These are phyloP conservation scores for Picea abies DNA, from an alignment of 83 land plant genomes.

Conservation along the genomic window DNA sequence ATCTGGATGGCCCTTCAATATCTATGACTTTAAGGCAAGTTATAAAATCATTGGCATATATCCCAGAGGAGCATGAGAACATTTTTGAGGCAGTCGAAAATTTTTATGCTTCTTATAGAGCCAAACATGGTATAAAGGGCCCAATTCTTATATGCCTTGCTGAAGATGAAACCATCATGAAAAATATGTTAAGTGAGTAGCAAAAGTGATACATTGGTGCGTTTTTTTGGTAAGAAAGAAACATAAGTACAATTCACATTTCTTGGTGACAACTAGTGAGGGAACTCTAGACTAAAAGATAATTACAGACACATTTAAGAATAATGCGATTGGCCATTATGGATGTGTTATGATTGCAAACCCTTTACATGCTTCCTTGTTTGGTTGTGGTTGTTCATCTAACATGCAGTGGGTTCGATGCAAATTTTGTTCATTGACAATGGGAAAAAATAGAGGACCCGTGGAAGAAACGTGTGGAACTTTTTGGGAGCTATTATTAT, in stretches of 20 bases:
- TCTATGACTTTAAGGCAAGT: not conserved
- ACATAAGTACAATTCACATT: not conserved
- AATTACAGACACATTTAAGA: not conserved
- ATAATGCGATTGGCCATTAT: not conserved
- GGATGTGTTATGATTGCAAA: too few species aligned
- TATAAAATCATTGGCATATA: not conserved
- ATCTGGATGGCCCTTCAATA: too few species aligned
- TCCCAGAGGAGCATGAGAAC: not conserved
- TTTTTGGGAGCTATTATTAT: not conserved
- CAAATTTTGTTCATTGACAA: not conserved
- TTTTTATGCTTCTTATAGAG: not conserved
- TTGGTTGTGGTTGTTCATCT: not conserved
- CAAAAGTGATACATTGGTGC: not conserved
- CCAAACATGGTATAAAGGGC: not conserved
- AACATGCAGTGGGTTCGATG: not conserved
- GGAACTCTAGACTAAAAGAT: not conserved
- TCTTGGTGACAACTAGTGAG: not conserved
- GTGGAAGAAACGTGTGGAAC: not conserved
- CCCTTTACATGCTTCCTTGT: not conserved
- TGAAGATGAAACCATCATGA: not conserved
- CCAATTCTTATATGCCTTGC: not conserved
- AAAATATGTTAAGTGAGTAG: not conserved
- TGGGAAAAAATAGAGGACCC: not conserved
- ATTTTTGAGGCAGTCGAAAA: not conserved
- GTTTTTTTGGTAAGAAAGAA: not conserved